phyloP scores from a whole-genome alignment of 1,139 yeast genomes.

The Nakaseomyces kungkrabaensis region DNA sequence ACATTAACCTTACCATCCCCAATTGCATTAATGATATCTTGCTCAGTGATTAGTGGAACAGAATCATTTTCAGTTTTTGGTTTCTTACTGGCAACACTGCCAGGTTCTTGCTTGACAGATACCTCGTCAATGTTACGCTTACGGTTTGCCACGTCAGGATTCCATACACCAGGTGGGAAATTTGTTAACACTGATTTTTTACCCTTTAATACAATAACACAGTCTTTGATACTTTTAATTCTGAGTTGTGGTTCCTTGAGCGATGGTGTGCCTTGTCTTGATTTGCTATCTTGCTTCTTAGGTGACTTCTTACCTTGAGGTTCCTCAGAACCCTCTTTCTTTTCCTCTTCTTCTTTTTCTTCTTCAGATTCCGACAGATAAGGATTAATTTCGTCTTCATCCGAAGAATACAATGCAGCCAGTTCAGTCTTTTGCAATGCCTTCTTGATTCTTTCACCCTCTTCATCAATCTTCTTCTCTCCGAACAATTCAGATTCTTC shows the following conservation, averaged over 20 bases:
- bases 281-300: slow-evolving; percentile 12
- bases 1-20: slow-evolving; percentile 32
- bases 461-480: slow-evolving; percentile 76
- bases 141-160: slow-evolving; percentile 45
- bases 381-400: slow-evolving; percentile 67
- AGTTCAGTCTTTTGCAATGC: slow-evolving; percentile 81
- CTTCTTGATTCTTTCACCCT: slow-evolving; percentile 77
- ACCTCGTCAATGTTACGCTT: slow-evolving; percentile 32
- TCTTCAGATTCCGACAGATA: slow-evolving; percentile 66
- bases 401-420: slow-evolving; percentile 82
- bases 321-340: slow-evolving; percentile 34
- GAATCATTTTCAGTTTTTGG: slow-evolving; percentile 23
- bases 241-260: slow-evolving; percentile 32
- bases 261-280: slow-evolving; percentile 1
- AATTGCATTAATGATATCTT: slow-evolving; percentile 63
- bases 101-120: slow-evolving; percentile 10
- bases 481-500: slow-evolving; percentile 53
- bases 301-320: slow-evolving; percentile 22
- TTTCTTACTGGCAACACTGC: slow-evolving; percentile 10
- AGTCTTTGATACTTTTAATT: slow-evolving; percentile 48
- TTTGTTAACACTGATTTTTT: slow-evolving; percentile 49
- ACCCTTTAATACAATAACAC: slow-evolving; percentile 59
- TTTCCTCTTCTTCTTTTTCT: slow-evolving; percentile 45
- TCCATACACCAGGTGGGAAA: slow-evolving; percentile 81
- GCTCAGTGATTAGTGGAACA: slow-evolving; percentile 43